These are phyloP conservation scores for Pythium sp. DNA, from an alignment of 352 stramenopile genomes.

Conservation along the genomic window DNA sequence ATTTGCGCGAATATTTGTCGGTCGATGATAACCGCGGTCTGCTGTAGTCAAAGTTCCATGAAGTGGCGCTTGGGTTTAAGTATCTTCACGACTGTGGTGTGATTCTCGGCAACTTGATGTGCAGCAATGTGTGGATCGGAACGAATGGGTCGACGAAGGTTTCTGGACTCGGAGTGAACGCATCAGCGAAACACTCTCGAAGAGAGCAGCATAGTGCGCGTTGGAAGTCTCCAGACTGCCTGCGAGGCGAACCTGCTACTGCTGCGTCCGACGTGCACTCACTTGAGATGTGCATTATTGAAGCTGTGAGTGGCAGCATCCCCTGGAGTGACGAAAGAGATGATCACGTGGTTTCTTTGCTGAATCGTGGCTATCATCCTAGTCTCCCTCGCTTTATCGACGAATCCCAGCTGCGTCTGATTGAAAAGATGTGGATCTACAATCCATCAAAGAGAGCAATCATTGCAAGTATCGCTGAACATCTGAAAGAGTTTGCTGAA, in stretches of 20 bases:
- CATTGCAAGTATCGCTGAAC: too few relatives aligned
- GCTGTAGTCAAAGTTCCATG: slow-evolving; percentile 28
- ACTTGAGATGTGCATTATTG: slow-evolving; percentile 39
- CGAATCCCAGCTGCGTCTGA: too few relatives aligned
- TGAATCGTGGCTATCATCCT: not conserved
- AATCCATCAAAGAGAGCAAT: too few relatives aligned
- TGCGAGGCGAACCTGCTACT: slow-evolving; percentile 13
- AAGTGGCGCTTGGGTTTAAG: slow-evolving; percentile 31
- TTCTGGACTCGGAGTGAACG: slow-evolving; percentile 26
- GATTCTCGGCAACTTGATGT: slow-evolving; percentile 62
- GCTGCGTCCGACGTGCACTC: slow-evolving; percentile 39
- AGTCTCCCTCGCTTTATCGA: not conserved
- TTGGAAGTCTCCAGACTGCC: slow-evolving; percentile 30
- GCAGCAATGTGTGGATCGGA: slow-evolving; percentile 40
- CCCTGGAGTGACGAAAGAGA: not conserved
- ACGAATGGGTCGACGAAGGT: slow-evolving; percentile 23
- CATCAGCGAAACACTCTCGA: slow-evolving; percentile 4
- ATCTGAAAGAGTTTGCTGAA: too few relatives aligned
- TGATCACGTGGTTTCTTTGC: too few relatives aligned
- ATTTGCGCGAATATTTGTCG: slow-evolving; percentile 24
- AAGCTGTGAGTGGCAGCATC: slow-evolving; percentile 18
- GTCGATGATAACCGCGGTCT: not conserved
- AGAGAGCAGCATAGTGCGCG: slow-evolving; percentile 6
- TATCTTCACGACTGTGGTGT: slow-evolving; percentile 38
- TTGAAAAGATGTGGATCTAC: too few relatives aligned